Percentiles rank a stretch among this genome's conserved stretches.
phyloP scores from a whole-genome alignment of 1,139 yeast genomes.

The Kluyveromyces sp. region DNA sequence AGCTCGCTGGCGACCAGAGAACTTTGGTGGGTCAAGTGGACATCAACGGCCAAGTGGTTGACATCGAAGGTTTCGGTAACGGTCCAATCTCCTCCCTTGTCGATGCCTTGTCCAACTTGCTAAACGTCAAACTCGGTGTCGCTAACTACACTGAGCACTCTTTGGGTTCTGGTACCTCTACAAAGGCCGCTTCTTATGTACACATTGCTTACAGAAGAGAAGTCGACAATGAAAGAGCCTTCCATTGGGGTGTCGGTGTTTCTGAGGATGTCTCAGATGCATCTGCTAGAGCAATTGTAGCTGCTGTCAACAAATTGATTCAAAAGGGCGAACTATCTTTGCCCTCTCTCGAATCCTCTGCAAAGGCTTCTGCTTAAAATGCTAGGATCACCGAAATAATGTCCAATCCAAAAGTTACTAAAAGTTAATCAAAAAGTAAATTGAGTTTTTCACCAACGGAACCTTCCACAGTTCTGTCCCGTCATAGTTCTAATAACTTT shows the following conservation, averaged over 20 bases:
- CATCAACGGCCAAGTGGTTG: slow-evolving; percentile 39
- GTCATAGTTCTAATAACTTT: too few relatives aligned
- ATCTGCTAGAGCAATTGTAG: slow-evolving; percentile 69
- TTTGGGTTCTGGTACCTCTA: slow-evolving; percentile 74
- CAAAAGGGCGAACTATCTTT: slow-evolving; percentile 27
- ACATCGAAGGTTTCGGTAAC: slow-evolving; percentile 70
- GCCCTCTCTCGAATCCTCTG: slow-evolving; percentile 12
- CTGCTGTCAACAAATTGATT: slow-evolving; percentile 52
- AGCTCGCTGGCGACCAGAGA: slow-evolving; percentile 38
- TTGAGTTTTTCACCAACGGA: too few relatives aligned
- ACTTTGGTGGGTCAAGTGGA: slow-evolving; percentile 42
- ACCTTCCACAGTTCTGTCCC: too few relatives aligned
- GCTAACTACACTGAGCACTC: slow-evolving; percentile 88
- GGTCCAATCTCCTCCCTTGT: slow-evolving; percentile 93
- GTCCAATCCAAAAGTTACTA: background rate
- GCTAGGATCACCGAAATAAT: background rate
- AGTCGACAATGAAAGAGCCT: slow-evolving; percentile 37
- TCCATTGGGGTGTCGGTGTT: slow-evolving; percentile 91
- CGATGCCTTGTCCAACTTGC: slow-evolving; percentile 58
- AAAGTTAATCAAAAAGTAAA: too few relatives aligned
- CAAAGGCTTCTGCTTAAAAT: slow-evolving; percentile 8
- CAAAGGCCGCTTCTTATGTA: slow-evolving; percentile 87
- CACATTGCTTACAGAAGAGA: slow-evolving; percentile 45
- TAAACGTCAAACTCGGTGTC: slow-evolving; percentile 60
- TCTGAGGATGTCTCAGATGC: slow-evolving; percentile 91